A percentile compares a stretch with the other conserved stretches of the same genome.
phyloP scores from a whole-genome alignment of 2,329 filamentous ascomycete genomes.

The Rhytidhysteron rufulum region DNA sequence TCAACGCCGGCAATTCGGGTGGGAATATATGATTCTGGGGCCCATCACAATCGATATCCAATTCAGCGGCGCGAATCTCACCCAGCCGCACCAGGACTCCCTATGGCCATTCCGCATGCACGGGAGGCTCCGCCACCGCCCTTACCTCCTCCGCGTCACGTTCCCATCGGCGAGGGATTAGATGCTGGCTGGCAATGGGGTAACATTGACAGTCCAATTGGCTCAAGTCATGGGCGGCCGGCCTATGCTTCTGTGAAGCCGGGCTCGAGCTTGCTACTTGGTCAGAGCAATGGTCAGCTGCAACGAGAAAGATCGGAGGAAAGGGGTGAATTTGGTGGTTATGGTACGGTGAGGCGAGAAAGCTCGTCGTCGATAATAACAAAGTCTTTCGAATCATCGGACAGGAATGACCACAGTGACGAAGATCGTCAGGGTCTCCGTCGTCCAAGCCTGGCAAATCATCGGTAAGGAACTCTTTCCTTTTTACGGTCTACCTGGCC shows the following conservation, averaged over 20 bases:
- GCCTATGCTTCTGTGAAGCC: slow-evolving; percentile 43
- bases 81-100: slow-evolving; percentile 42
- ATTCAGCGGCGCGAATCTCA: slow-evolving; percentile 33
- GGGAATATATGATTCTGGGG: slow-evolving; percentile 31
- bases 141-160: slow-evolving; percentile 59
- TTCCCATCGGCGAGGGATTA: slow-evolving; percentile 54
- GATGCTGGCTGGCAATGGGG: slow-evolving; percentile 63
- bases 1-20: slow-evolving; percentile 39
- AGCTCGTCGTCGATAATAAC: slow-evolving; percentile 38
- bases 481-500: slow-evolving; percentile 10
- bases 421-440: slow-evolving; percentile 31
- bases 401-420: slow-evolving; percentile 31
- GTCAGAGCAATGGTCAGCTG: slow-evolving; percentile 16
- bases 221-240: slow-evolving; percentile 44
- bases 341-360: slow-evolving; percentile 33
- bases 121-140: slow-evolving; percentile 56
- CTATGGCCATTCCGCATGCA: slow-evolving; percentile 62
- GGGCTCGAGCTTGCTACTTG: slow-evolving; percentile 45
- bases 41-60: slow-evolving; percentile 26
- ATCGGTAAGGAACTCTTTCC: slow-evolving; percentile 34
- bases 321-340: slow-evolving; percentile 17
- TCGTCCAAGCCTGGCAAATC: slow-evolving; percentile 37
- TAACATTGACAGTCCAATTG: slow-evolving; percentile 54
- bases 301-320: slow-evolving; percentile 24
- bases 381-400: slow-evolving; percentile 32